These are phyloP conservation scores for Ulota crispa DNA, from an alignment of 225 moss, liverwort and hornwort genomes.

Conservation along the genomic window DNA sequence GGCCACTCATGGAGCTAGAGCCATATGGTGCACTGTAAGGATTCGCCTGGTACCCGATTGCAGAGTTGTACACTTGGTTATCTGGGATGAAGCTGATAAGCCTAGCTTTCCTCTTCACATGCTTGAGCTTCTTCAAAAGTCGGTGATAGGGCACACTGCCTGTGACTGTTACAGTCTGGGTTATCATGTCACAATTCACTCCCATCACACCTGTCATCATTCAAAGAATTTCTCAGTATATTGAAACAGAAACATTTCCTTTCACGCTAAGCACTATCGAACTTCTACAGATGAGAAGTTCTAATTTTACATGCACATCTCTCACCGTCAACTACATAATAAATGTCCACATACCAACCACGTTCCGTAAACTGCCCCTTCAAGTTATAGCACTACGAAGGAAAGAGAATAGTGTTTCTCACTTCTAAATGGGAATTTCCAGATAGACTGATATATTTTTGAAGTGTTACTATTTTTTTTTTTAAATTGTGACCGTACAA, in stretches of 20 bases:
- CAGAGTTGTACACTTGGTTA: constrained; percentile 5
- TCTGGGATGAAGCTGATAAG: constrained; percentile 54
- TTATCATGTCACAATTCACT: constrained; percentile 38
- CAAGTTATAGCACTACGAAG: too few species aligned
- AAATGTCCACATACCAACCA: background rate
- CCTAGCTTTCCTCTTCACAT: constrained; percentile 50
- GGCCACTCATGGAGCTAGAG: constrained; percentile 30
- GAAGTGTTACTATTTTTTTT: too few species aligned
- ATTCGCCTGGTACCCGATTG: constrained; percentile 4
- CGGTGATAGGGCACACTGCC: constrained; percentile 62
- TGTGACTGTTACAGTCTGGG: constrained; percentile 48
- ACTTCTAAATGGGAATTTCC: too few species aligned
- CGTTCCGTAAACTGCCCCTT: background rate
- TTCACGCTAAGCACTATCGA: background rate
- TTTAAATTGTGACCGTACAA: too few species aligned
- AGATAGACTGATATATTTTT: background rate
- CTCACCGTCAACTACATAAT: fast-evolving
- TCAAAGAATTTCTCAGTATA: background rate
- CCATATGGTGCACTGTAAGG: constrained; percentile 3
- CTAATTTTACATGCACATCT: background rate
- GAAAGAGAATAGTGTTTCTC: background rate
- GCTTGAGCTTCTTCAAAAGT: constrained; percentile 60
- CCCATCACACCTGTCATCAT: constrained; percentile 39
- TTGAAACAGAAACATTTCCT: background rate
- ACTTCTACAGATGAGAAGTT: fast-evolving